These are phyloP conservation scores for Trametes pubescens DNA, from an alignment of 1,284 basidiomycete species.

Conservation along the genomic window DNA sequence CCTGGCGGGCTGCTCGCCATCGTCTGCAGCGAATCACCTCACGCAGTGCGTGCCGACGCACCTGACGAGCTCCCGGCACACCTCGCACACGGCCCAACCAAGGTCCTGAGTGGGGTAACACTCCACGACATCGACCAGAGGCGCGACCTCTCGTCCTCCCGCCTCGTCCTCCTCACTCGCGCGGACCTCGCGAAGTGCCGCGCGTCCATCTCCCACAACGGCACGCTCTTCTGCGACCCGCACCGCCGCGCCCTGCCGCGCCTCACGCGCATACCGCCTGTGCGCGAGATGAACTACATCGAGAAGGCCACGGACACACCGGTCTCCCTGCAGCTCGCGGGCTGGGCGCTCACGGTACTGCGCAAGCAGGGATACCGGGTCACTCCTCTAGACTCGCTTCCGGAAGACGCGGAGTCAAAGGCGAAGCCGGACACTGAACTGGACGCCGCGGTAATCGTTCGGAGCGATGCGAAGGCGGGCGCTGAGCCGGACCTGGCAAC, in stretches of 20 bases:
- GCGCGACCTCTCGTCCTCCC: not conserved
- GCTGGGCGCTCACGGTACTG: not conserved
- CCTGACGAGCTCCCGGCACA: not conserved
- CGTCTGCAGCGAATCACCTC: not conserved
- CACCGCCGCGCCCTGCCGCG: not conserved
- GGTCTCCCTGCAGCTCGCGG: not conserved
- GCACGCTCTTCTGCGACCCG: not conserved
- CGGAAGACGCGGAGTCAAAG: not conserved
- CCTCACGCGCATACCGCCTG: not conserved
- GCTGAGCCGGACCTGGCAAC: no score
- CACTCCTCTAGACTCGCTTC: not conserved
- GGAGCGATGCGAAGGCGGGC: no score
- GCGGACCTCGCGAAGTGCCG: not conserved
- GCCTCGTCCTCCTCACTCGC: constrained; percentile 1
- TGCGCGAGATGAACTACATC: not conserved
- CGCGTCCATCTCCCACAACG: not conserved
- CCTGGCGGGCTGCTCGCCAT: not conserved
- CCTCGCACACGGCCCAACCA: not conserved
- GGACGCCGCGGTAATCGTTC: no score
- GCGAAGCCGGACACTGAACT: no score
- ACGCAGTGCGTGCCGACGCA: not conserved
- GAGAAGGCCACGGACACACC: not conserved
- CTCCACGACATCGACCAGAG: not conserved
- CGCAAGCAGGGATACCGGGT: not conserved
- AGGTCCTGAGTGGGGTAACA: not conserved